Evolutionary conservation across 73 alveolate genomes (phyloP).

Genomic region (Effrenium voratum): DNA sequence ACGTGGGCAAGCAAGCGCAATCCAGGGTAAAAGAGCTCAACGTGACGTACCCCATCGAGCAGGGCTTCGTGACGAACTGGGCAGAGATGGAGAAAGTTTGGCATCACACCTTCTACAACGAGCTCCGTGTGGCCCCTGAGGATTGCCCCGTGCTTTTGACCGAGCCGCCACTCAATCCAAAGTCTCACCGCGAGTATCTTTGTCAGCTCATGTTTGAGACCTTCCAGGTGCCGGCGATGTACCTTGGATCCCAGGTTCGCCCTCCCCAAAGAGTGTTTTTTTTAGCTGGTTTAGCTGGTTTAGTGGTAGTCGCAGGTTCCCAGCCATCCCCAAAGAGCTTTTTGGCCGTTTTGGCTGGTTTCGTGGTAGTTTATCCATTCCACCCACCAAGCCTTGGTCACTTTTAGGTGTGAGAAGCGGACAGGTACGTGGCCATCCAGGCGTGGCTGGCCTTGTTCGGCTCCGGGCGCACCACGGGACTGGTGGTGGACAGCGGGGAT

Average conservation of each 20-base stretch:
- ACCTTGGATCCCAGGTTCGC: neutral
- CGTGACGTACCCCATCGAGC: constrained; percentile 97
- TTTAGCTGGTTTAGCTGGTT: neutral
- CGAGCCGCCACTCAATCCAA: constrained; percentile 97
- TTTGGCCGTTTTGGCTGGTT: neutral
- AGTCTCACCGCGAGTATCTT: constrained; percentile 56
- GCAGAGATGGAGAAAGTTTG: constrained; percentile 97
- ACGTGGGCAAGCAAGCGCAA: constrained; percentile 96
- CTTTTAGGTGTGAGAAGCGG: neutral
- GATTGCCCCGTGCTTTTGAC: constrained; percentile 97
- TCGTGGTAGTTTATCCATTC: neutral
- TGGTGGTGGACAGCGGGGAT: constrained; percentile 21
- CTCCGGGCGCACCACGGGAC: constrained; percentile 97
- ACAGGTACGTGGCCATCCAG: constrained; percentile 97
- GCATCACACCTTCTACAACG: constrained; percentile 97
- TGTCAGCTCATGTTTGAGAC: constrained; percentile 22
- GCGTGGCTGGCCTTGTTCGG: constrained; percentile 98
- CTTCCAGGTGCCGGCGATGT: neutral
- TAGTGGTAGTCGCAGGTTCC: neutral
- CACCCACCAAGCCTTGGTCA: neutral
- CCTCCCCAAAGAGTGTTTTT: neutral
- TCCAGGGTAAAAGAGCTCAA: constrained; percentile 97
- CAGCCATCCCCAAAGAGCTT: neutral
- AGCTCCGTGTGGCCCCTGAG: constrained; percentile 98
- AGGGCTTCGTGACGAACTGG: constrained; percentile 97